A percentile compares a stretch with the other conserved stretches of the same genome.
These are phyloP conservation scores for Biancaea sappan DNA, from an alignment of 306 rosid species.

Conservation along the genomic window DNA sequence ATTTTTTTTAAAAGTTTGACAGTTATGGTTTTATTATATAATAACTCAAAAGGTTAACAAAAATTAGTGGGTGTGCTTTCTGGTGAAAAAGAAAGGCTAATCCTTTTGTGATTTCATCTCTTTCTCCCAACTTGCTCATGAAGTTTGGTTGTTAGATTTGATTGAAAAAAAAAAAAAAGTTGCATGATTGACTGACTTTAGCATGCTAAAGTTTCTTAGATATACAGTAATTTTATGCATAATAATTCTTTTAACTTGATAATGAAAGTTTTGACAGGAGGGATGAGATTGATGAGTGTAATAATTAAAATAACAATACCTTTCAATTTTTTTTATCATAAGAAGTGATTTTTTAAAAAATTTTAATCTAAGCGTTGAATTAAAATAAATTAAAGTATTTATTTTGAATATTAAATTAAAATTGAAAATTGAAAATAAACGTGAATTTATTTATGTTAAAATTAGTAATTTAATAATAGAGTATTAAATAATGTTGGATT, in stretches of 20 bases:
- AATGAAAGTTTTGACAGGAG: not conserved
- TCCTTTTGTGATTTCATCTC: not conserved
- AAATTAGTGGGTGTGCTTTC: not conserved
- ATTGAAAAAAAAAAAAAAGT: not conserved
- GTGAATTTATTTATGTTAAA: too few species aligned
- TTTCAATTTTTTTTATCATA: too few species aligned
- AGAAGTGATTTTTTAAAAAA: too few species aligned
- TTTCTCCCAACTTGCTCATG: not conserved
- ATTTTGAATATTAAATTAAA: too few species aligned
- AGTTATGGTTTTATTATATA: not conserved
- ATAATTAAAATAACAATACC: too few species aligned
- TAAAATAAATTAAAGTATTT: too few species aligned
- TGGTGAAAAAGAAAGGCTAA: not conserved
- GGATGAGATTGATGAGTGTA: too few species aligned
- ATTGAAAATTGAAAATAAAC: too few species aligned
- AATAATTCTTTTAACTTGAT: not conserved
- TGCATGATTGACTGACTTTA: not conserved
- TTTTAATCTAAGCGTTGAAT: too few species aligned
- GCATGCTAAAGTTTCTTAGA: not conserved
- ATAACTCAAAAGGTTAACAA: not conserved
- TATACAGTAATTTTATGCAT: not conserved
- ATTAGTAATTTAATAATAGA: too few species aligned
- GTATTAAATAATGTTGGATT: too few species aligned
- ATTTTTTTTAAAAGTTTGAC: not conserved
- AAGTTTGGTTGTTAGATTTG: conserved; percentile 18